Percentiles rank a stretch among this genome's conserved stretches.
phyloP scores from a whole-genome alignment of 495 filamentous ascomycete genomes.

The Neurospora hispaniola region DNA sequence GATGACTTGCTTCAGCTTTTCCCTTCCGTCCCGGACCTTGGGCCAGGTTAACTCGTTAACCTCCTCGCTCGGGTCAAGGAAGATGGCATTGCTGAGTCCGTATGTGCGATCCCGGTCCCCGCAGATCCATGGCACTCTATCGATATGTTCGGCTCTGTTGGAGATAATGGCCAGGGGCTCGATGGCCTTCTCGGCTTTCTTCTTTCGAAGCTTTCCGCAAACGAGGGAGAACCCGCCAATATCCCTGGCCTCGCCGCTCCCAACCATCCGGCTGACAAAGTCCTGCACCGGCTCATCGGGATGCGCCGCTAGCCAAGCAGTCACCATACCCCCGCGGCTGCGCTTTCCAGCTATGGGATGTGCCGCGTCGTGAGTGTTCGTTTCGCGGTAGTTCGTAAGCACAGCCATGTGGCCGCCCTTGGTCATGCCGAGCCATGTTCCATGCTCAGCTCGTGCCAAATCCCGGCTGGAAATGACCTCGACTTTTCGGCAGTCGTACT shows the following conservation, averaged over 20 bases:
- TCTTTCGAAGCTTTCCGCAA: constrained; percentile 60
- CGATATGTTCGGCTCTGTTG: constrained; percentile 62
- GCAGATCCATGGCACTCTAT: constrained; percentile 61
- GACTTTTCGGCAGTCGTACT: constrained; percentile 11
- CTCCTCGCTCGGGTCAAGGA: constrained; percentile 42
- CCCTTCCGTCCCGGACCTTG: constrained; percentile 56
- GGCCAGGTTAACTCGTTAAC: constrained; percentile 47
- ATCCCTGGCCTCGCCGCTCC: constrained; percentile 51
- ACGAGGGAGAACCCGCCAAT: constrained; percentile 92
- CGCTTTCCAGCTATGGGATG: constrained; percentile 46
- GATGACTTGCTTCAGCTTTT: constrained; percentile 33
- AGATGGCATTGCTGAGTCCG: constrained; percentile 79
- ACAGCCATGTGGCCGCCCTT: constrained; percentile 74
- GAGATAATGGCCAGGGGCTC: constrained; percentile 77
- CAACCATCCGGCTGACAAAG: constrained; percentile 62
- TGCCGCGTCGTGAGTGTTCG: constrained; percentile 39
- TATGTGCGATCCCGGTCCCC: constrained; percentile 51
- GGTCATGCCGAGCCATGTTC: constrained; percentile 93
- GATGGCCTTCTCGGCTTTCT: constrained; percentile 21
- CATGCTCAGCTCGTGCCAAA: constrained; percentile 44
- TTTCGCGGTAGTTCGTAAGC: constrained; percentile 90
- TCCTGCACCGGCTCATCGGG: constrained; percentile 40
- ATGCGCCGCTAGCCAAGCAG: constrained; percentile 61
- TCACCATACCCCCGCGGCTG: constrained; percentile 78
- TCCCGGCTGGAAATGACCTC: constrained; percentile 42